Base-by-base conservation (phyloP, 768 basidiomycete species). In the Royoungia palumana region DNA sequence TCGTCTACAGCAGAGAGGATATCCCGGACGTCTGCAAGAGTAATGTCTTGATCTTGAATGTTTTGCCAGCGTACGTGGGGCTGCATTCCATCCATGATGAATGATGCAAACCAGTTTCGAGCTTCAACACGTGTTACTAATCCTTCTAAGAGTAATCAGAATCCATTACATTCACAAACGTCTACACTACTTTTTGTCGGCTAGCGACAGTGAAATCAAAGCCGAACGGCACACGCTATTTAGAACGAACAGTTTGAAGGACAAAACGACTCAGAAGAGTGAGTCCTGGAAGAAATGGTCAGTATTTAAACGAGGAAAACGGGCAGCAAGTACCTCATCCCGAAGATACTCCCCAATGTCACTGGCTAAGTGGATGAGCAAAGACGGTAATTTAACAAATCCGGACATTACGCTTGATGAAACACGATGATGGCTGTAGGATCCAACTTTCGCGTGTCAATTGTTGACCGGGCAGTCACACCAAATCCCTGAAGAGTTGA, bases 261-360 rank as follows among this genome's bases (percentile, higher is more conserved):
- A 51, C 41, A 35, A 40, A n/a, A 16, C 11, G 30, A 5, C 39
- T 74, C 64, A 91, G 69, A 92, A 90, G 36, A 92, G 73, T 12
- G 88, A 90, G 60, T 92, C 89, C 89, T 88, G 50, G 35, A 49
- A 32, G 5, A 49, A 37, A 0, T 13, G 14, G 34, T 65, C 35
- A 67, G 56, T 25, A 41, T 36, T 43, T 47, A 37, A 55, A 44
- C 21, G 21, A 9, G 25, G 42, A 28, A 14, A 53, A 20, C 11
- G 7, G 16, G 19, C 49, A 2, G 34, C 20, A 61, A 72, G 61
- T 50, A 90, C 94, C 77, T 97, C 96, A 64, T 99, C 96, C 59
- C 96, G 85, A 25, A 99, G 73, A 67, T 98, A 99, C 75, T 99
- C 96, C 49, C 96, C 96, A 20, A 98, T 91, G 69, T 99, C 96